Conservation (phyloP, 2,329 filamentous ascomycete species). For the Fusarium falciforme region DNA sequence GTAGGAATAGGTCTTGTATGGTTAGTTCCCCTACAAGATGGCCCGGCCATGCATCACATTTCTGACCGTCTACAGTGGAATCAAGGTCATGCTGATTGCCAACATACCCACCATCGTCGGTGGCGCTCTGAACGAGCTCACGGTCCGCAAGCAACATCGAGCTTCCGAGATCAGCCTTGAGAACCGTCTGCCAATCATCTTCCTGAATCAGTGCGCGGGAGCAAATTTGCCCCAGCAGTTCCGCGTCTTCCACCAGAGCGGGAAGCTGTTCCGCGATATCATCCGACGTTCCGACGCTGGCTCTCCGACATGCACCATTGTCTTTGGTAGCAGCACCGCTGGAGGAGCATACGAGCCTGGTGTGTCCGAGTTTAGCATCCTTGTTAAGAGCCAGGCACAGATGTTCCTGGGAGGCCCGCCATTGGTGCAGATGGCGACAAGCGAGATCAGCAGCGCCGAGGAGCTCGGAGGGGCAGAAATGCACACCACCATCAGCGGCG, state of each 20-base stretch:
- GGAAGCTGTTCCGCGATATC: constrained; percentile 51
- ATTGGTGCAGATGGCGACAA: constrained; percentile 59
- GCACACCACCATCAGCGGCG: constrained; percentile 53
- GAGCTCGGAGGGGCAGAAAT: constrained; percentile 55
- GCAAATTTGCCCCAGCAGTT: constrained; percentile 56
- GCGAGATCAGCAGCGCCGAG: constrained; percentile 55
- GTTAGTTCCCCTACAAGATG: neutral
- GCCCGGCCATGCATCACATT: neutral
- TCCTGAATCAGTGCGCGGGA: neutral
- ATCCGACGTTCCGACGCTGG: constrained; percentile 31
- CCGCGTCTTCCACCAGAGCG: constrained; percentile 51
- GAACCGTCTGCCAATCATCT: neutral
- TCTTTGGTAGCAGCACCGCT: constrained; percentile 55
- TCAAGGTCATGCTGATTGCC: neutral
- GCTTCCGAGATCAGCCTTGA: neutral
- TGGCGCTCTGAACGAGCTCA: neutral
- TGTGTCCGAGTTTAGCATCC: constrained; percentile 52
- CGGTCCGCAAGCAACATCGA: neutral
- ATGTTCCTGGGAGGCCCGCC: constrained; percentile 58
- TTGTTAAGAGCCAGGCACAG: constrained; percentile 53
- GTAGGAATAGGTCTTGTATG: neutral
- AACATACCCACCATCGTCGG: neutral
- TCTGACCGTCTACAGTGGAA: neutral
- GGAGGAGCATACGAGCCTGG: constrained; percentile 38
- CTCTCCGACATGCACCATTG: constrained; percentile 54